Percentiles rank a stretch among this genome's conserved stretches.
Evolutionary conservation across 78 protist species (phyloP).

Genomic region (Mantamonas sphyraenae): DNA sequence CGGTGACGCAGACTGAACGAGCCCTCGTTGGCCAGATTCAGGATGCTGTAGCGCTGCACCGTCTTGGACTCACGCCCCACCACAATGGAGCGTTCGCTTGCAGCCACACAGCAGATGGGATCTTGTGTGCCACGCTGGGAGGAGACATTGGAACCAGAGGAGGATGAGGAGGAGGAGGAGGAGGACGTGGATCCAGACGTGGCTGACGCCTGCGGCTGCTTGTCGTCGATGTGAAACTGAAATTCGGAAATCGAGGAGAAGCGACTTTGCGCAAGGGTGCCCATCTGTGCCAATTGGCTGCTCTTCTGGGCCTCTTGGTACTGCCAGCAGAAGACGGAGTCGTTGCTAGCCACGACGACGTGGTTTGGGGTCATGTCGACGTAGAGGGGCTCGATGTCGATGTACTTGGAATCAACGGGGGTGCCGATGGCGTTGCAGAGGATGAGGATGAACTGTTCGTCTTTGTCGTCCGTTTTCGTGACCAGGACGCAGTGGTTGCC

Average conservation of each 20-base stretch:
- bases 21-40: constrained; percentile 12
- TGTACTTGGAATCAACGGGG: constrained; percentile 51
- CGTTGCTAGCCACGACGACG: constrained; percentile 27
- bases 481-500: constrained; percentile 41
- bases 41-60: constrained; percentile 28
- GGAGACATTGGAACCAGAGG: neutral
- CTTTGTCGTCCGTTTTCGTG: constrained; percentile 1
- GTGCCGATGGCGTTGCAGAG: constrained; percentile 71
- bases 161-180: too few relatives aligned
- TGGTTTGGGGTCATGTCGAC: constrained; percentile 26
- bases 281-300: too few relatives aligned
- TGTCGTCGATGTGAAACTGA: constrained; percentile 52
- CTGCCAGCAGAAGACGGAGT: constrained; percentile 43
- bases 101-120: constrained; percentile 13
- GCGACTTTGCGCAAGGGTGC: too few relatives aligned
- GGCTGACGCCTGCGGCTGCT: too few relatives aligned
- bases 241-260: constrained; percentile 5
- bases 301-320: too few relatives aligned
- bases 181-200: too few relatives aligned
- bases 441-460: constrained; percentile 5
- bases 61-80: constrained; percentile 53
- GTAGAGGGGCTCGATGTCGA: constrained; percentile 36
- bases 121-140: neutral
- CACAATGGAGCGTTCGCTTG: neutral
- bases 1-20: constrained; percentile 16